Base-by-base conservation (phyloP, 2,329 filamentous ascomycete genomes). In the Pyrenochaeta sp. region DNA sequence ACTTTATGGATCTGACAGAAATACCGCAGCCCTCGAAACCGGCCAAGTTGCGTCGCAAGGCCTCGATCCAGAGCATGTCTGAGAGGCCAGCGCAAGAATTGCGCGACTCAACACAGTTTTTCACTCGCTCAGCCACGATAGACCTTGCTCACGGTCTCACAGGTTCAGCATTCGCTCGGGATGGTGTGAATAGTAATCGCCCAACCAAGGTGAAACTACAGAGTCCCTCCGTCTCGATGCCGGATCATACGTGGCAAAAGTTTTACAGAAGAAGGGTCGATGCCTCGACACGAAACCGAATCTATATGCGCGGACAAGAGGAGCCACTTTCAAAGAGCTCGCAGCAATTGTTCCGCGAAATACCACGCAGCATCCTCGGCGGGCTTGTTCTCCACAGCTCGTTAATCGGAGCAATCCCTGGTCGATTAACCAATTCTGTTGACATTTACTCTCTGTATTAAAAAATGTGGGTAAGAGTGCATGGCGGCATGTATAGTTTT, bases 1-100 rank as follows among this genome's bases (percentile, higher is more conserved):
- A 66, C 39, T 68, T 68, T 32, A 69, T 69, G 63, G 66, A 69
- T 42, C 44, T 67, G 17, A 56, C 59, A 1, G 61, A 63, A 23
- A 57, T 51, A 3, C 56, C 59, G 5, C 31, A 54, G 4, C 56
- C 46, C 4, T 20, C n/a, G 4, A 50, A 56, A 20, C 63, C 51
- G 37, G 50, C 47, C 27, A 61, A 51, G 33, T 39, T 68, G 31
- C 63, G 54, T 14, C 64, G 65, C 20, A 69, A 68, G 40, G 39
- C 57, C 7, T 68, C 65, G 1, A 45, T 44, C 3, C 47, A 54
- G 14, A 59, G 49, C 7, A 41, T 64, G 39, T 41, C 49, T 3
- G 55, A 61, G n/a, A 46, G 47, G 15, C 31, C 33, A 10, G 17
- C 17, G 4, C 51, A 49, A 12, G 56, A 61, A 21, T 32, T 54